A percentile compares a stretch with the other conserved stretches of the same genome.
These are phyloP conservation scores for Aspergillus sp. DNA, from an alignment of 2,329 filamentous ascomycete species.

Conservation along the genomic window DNA sequence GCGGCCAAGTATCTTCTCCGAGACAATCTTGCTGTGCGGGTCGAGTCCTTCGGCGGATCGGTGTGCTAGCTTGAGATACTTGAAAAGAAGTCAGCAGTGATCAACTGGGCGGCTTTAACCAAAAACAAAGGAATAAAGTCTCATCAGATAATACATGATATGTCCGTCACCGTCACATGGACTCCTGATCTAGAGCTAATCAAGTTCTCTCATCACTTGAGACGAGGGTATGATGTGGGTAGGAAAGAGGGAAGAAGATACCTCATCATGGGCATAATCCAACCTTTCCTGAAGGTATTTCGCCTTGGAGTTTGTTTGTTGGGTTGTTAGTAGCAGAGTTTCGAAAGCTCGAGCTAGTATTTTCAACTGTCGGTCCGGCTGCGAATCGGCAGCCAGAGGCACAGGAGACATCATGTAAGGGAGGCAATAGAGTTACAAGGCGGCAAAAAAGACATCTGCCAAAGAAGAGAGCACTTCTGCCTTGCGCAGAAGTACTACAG, in stretches of 20 bases:
- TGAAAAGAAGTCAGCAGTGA: slow-evolving; percentile 29
- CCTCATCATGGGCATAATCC: slow-evolving; percentile 42
- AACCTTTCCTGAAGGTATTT: slow-evolving; percentile 38
- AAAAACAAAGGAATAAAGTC: slow-evolving; percentile 26
- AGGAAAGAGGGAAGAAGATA: slow-evolving; percentile 22
- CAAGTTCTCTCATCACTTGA: slow-evolving; percentile 52
- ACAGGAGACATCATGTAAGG: slow-evolving; percentile 34
- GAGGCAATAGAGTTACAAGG: slow-evolving; percentile 23
- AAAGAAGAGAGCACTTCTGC: slow-evolving; percentile 24
- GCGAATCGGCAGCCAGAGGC: slow-evolving; percentile 27
- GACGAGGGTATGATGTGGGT: slow-evolving; percentile 18
- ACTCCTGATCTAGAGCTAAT: slow-evolving; percentile 87
- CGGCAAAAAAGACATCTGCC: slow-evolving; percentile 23
- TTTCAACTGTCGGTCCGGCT: slow-evolving; percentile 37
- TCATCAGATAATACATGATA: slow-evolving; percentile 56
- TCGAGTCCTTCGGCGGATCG: slow-evolving; percentile 31
- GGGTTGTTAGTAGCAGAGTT: slow-evolving; percentile 42
- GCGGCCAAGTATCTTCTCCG: slow-evolving; percentile 32
- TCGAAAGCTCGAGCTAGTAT: slow-evolving; percentile 42
- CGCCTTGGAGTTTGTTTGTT: slow-evolving; percentile 40
- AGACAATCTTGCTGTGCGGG: slow-evolving; percentile 29
- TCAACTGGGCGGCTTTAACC: slow-evolving; percentile 16
- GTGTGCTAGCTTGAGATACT: slow-evolving; percentile 38
- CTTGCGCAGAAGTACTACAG: slow-evolving; percentile 24
- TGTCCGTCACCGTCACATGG: slow-evolving; percentile 64